phyloP scores from a whole-genome alignment of 1,284 basidiomycete genomes.

The Neonothopanus nambi region DNA sequence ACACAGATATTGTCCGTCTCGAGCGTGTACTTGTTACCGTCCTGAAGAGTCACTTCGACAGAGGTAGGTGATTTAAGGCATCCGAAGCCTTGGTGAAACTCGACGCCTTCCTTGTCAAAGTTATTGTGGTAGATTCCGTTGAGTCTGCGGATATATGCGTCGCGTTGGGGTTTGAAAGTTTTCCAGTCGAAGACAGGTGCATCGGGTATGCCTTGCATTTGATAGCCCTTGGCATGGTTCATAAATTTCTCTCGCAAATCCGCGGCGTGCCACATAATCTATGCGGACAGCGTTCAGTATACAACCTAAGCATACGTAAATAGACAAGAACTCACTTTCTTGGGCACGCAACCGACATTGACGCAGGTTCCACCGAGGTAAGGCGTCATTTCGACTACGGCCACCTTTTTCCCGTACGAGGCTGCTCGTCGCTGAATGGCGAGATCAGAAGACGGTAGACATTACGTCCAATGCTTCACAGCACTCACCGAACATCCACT shows the following conservation, averaged over 20 bases:
- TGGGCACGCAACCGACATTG: slow-evolving; percentile 90
- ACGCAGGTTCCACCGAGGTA: slow-evolving; percentile 95
- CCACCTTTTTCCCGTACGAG: slow-evolving; percentile 93
- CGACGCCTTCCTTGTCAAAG: slow-evolving; percentile 86
- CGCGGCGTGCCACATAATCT: slow-evolving; percentile 99
- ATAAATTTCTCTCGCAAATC: slow-evolving; percentile 86
- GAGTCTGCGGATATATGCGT: slow-evolving; percentile 90
- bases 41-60: slow-evolving; percentile 67
- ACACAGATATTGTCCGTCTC: slow-evolving; percentile 79
- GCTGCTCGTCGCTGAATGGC: slow-evolving; percentile 76
- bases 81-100: slow-evolving; percentile 84
- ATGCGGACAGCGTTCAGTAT: slow-evolving; percentile 19
- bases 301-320: no score
- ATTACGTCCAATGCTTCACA: not conserved
- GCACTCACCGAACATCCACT: slow-evolving; percentile 70
- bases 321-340: slow-evolving; percentile 73
- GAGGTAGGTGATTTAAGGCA: slow-evolving; percentile 66
- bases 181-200: slow-evolving; percentile 83
- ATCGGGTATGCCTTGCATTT: slow-evolving; percentile 60
- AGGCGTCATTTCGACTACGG: slow-evolving; percentile 80
- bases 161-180: slow-evolving; percentile 90
- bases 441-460: not conserved
- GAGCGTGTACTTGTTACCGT: slow-evolving; percentile 69
- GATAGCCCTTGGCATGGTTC: slow-evolving; percentile 78
- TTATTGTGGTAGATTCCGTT: slow-evolving; percentile 94